Conservation (phyloP, 371 early-diverging fungal genomes). For the Mucor velutinosus region DNA sequence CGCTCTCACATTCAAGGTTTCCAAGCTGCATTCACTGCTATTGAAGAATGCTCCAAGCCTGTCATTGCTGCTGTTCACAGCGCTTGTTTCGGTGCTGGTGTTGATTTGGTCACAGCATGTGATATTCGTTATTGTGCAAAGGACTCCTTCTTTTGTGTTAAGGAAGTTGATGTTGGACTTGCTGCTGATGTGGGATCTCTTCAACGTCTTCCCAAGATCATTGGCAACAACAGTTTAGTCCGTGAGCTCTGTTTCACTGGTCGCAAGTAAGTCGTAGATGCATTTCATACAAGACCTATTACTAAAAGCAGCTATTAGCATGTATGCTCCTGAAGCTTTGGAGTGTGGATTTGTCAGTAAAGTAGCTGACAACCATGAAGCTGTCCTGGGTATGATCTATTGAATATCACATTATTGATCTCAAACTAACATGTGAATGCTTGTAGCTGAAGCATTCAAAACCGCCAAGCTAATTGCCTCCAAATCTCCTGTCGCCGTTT, state of each 20-base stretch:
- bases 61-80: conserved; percentile 91
- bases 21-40: conserved; percentile 72
- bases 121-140: conserved; percentile 87
- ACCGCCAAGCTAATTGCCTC: conserved; percentile 78
- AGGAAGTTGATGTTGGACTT: conserved; percentile 92
- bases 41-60: conserved; percentile 86
- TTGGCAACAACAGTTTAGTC: conserved; percentile 89
- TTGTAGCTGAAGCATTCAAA: conserved; percentile 64
- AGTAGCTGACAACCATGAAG: conserved; percentile 60
- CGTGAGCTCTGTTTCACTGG: conserved; percentile 90
- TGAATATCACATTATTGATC: too few species aligned
- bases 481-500: conserved; percentile 89
- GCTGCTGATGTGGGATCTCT: conserved; percentile 91
- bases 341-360: conserved; percentile 79
- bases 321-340: conserved; percentile 81
- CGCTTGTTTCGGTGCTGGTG: conserved; percentile 88
- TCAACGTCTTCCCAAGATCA: conserved; percentile 92
- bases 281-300: neutral
- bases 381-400: conserved; percentile 43
- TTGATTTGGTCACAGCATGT: conserved; percentile 88
- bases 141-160: conserved; percentile 84
- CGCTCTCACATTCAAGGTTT: conserved; percentile 55
- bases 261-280: conserved; percentile 56
- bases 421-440: neutral
- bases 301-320: conserved; percentile 26